phyloP scores from a whole-genome alignment of 2,329 filamentous ascomycete species.

The Gliomastix tumulicola region DNA sequence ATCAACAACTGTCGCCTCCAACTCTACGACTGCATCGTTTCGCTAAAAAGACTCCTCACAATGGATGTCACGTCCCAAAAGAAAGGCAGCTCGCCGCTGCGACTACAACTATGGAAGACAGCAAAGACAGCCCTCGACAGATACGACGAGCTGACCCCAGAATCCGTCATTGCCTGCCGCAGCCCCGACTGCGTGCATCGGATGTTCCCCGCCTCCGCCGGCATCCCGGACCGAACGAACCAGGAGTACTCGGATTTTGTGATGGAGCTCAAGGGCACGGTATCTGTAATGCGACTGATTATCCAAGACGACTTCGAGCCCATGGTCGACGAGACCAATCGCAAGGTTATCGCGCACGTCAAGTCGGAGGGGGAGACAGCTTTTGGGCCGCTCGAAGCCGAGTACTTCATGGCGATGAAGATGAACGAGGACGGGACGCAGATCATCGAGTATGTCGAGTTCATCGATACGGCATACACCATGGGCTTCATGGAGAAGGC shows the following conservation, averaged over 20 bases:
- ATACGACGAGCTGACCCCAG: constrained; percentile 3
- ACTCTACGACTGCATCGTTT: too few species aligned
- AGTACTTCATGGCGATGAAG: neutral
- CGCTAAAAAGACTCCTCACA: too few species aligned
- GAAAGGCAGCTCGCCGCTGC: too few species aligned
- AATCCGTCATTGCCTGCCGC: constrained; percentile 4
- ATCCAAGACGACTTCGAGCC: constrained; percentile 3
- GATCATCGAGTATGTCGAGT: too few species aligned
- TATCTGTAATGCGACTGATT: constrained; percentile 1
- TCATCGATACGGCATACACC: too few species aligned
- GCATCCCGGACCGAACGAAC: constrained; percentile 3
- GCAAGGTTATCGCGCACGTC: constrained; percentile 37
- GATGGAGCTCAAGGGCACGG: constrained; percentile 1
- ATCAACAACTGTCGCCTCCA: too few species aligned
- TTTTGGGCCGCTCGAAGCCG: constrained; percentile 4
- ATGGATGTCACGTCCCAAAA: too few species aligned
- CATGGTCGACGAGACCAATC: constrained; percentile 29
- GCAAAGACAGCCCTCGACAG: too few species aligned
- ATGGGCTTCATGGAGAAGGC: too few species aligned
- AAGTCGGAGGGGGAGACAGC: constrained; percentile 30
- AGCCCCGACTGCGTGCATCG: constrained; percentile 3
- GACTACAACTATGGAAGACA: too few species aligned
- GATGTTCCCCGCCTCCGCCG: neutral
- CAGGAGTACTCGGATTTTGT: constrained; percentile 5
- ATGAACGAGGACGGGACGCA: too few species aligned